Evolutionary conservation across 768 basidiomycete species (phyloP).

Genomic region (Mycena metata): DNA sequence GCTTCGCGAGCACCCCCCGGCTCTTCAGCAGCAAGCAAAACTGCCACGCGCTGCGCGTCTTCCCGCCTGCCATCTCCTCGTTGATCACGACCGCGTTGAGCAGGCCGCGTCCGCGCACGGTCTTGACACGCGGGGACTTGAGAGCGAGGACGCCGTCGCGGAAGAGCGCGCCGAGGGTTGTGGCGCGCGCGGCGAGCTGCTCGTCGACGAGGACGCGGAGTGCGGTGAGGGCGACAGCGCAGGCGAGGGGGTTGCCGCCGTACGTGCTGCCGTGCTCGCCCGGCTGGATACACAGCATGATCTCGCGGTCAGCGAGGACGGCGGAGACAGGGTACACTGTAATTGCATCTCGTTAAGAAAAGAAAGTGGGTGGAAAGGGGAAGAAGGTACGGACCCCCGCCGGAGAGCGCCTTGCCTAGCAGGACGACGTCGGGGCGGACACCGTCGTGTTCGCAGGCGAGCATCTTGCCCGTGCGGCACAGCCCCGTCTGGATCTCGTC

Average conservation of each 20-base stretch:
- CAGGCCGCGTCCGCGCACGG: constrained; percentile 89
- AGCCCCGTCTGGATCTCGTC: constrained; percentile 99
- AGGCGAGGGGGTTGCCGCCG: constrained; percentile 96
- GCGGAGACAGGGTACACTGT: constrained; percentile 96
- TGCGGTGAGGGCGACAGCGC: constrained; percentile 95
- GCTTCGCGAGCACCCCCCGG: constrained; percentile 93
- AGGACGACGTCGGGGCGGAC: constrained; percentile 93
- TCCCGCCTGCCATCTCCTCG: constrained; percentile 72
- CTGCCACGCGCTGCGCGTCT: constrained; percentile 87
- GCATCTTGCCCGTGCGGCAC: constrained; percentile 93
- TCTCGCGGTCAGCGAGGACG: constrained; percentile 89
- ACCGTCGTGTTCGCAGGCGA: constrained; percentile 89
- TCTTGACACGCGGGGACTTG: constrained; percentile 77
- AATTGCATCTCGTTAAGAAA: not conserved
- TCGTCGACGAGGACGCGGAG: constrained; percentile 93
- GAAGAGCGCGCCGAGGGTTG: constrained; percentile 85
- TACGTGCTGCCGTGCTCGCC: constrained; percentile 98
- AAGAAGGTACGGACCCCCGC: constrained; percentile 75
- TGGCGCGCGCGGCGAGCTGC: constrained; percentile 84
- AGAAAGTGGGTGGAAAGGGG: constrained; percentile 13
- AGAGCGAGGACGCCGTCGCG: constrained; percentile 71
- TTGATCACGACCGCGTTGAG: constrained; percentile 96
- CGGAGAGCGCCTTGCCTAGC: constrained; percentile 96
- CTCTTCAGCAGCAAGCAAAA: constrained; percentile 93
- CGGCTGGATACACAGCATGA: constrained; percentile 95